A percentile compares a stretch with the other conserved stretches of the same genome.
Conservation (phyloP, 305 asterid genomes). For the Ruellia speciosa region DNA sequence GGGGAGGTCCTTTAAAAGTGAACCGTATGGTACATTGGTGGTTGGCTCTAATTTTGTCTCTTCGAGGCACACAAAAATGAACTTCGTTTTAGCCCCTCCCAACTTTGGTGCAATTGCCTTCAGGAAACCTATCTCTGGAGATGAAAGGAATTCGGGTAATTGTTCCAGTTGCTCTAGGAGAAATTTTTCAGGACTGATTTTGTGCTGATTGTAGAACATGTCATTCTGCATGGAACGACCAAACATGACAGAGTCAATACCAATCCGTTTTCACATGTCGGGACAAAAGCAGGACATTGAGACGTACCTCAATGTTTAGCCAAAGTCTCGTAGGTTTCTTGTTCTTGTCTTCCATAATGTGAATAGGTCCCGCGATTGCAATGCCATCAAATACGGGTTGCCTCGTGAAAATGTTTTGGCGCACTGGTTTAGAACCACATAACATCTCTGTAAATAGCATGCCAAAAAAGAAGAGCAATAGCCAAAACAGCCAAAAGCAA, state of each 20-base stretch:
- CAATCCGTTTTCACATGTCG: not conserved
- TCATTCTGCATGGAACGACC: constrained; percentile 43
- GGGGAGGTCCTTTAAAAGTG: constrained; percentile 38
- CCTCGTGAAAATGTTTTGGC: constrained; percentile 39
- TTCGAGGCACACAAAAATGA: constrained; percentile 44
- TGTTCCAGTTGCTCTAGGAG: constrained; percentile 23
- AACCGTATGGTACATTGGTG: constrained; percentile 45
- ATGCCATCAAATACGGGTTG: constrained; percentile 31
- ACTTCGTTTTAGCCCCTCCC: constrained; percentile 40
- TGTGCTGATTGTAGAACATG: constrained; percentile 57
- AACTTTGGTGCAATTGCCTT: constrained; percentile 40
- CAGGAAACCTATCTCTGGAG: constrained; percentile 90
- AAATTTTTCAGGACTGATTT: constrained; percentile 35
- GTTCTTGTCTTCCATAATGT: constrained; percentile 19
- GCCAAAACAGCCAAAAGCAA: not conserved
- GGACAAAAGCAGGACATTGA: not conserved
- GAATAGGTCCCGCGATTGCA: constrained; percentile 25
- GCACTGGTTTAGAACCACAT: constrained; percentile 22
- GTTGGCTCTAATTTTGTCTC: constrained; percentile 47
- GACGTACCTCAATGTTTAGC: constrained; percentile 59
- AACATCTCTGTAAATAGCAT: not conserved
- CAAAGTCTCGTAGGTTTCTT: constrained; percentile 34
- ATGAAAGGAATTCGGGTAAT: constrained; percentile 69
- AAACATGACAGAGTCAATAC: not conserved
- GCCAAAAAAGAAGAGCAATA: not conserved